Evolutionary conservation across 108 stramenopile species (phyloP).

Genomic region (Cyclotella distinguenda): DNA sequence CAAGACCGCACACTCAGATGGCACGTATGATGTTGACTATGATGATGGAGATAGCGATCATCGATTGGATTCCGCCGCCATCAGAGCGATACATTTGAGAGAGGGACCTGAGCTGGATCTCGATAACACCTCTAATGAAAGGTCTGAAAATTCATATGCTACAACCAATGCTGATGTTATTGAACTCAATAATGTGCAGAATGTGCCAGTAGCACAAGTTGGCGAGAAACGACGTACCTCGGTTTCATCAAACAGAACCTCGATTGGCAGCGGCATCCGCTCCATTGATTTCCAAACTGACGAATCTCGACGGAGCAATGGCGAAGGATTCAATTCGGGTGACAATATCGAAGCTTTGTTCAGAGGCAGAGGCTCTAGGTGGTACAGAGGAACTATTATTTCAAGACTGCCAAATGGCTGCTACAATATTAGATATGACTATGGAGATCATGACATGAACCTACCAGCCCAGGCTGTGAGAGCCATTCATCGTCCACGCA

Average conservation of each 20-base stretch:
- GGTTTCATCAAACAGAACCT: too few species aligned
- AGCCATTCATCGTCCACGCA: background rate
- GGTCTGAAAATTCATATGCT: too few species aligned
- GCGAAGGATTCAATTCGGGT: too few species aligned
- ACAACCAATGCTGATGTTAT: too few species aligned
- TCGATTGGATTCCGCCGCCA: background rate
- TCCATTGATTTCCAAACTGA: too few species aligned
- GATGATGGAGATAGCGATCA: constrained; percentile 25
- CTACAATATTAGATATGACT: constrained; percentile 1
- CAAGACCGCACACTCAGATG: background rate
- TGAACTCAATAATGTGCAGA: too few species aligned
- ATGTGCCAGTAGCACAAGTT: too few species aligned
- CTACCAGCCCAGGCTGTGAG: constrained; percentile 3
- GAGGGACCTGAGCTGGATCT: too few species aligned
- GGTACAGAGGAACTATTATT: constrained; percentile 4
- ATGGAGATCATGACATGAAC: background rate
- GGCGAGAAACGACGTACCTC: too few species aligned
- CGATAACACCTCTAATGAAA: too few species aligned
- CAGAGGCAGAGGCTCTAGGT: background rate
- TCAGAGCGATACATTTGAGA: background rate
- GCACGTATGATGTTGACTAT: constrained; percentile 12
- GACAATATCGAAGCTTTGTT: background rate
- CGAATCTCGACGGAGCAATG: too few species aligned
- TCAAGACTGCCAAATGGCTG: background rate
- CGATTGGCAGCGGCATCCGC: too few species aligned